Conservation (phyloP, 148 eudicot species). For the Diospyros kaki region DNA sequence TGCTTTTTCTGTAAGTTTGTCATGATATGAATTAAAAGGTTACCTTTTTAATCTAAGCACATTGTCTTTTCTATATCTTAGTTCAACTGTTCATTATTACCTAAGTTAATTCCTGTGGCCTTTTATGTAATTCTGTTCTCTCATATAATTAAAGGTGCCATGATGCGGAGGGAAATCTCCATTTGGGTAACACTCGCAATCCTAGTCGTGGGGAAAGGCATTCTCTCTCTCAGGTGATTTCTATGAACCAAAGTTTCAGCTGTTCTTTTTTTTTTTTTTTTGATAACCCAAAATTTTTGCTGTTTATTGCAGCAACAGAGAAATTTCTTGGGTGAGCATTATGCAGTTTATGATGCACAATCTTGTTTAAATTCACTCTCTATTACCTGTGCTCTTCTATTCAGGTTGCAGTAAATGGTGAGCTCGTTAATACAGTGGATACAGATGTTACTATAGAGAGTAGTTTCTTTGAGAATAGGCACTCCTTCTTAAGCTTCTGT, state of each 20-base stretch:
- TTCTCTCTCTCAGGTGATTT: constrained; percentile 48
- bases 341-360: not conserved
- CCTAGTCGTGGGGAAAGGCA: constrained; percentile 57
- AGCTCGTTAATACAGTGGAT: constrained; percentile 64
- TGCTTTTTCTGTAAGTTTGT: not conserved
- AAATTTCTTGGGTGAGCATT: no score
- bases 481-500: constrained; percentile 65
- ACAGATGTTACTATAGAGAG: constrained; percentile 48
- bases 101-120: no score
- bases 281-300: not conserved
- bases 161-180: constrained; percentile 22
- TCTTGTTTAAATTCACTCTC: not conserved
- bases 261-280: not conserved
- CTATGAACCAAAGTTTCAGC: not conserved
- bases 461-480: constrained; percentile 57
- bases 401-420: constrained; percentile 51
- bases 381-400: not conserved
- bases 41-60: not conserved
- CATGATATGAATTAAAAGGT: not conserved
- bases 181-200: constrained; percentile 35
- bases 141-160: constrained; percentile 48
- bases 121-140: not conserved
- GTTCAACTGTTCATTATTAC: no score
- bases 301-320: not conserved
- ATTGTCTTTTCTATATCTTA: not conserved